These are phyloP conservation scores for Diaporthe destruens DNA, from an alignment of 2,329 filamentous ascomycete species.

Conservation along the genomic window DNA sequence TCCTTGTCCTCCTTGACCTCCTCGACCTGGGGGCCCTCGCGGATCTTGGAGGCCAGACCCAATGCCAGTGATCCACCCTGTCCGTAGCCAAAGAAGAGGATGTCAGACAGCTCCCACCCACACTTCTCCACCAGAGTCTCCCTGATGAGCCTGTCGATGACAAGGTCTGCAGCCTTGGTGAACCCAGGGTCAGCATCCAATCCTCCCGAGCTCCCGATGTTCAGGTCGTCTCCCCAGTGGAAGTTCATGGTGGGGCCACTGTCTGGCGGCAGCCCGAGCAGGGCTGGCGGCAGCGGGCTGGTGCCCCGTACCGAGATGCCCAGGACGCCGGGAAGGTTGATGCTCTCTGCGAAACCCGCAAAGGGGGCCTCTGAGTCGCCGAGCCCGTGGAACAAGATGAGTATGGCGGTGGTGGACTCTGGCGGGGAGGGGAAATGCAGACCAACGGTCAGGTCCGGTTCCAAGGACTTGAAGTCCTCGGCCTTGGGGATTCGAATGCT, in stretches of 20 bases:
- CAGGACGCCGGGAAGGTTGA: slow-evolving; percentile 82
- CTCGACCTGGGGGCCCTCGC: slow-evolving; percentile 45
- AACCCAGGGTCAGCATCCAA: slow-evolving; percentile 75
- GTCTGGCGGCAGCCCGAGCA: slow-evolving; percentile 61
- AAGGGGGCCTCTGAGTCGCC: slow-evolving; percentile 82
- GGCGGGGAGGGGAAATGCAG: slow-evolving; percentile 65
- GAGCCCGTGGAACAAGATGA: slow-evolving; percentile 86
- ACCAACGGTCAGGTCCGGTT: slow-evolving; percentile 57
- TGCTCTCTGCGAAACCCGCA: slow-evolving; percentile 73
- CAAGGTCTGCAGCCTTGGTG: slow-evolving; percentile 57
- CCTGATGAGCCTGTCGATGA: slow-evolving; percentile 65
- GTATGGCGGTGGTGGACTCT: slow-evolving; percentile 77
- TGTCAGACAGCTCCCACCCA: slow-evolving; percentile 70
- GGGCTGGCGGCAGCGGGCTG: slow-evolving; percentile 74
- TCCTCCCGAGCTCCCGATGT: slow-evolving; percentile 63
- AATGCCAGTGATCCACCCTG: slow-evolving; percentile 76
- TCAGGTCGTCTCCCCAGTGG: slow-evolving; percentile 78
- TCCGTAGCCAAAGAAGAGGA: slow-evolving; percentile 75
- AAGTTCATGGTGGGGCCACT: slow-evolving; percentile 53
- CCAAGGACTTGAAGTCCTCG: slow-evolving; percentile 62
- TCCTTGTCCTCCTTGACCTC: slow-evolving; percentile 43
- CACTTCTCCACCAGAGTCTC: slow-evolving; percentile 65
- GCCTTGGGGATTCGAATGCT: slow-evolving; percentile 61
- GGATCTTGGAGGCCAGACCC: slow-evolving; percentile 63
- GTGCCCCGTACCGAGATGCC: slow-evolving; percentile 81